A percentile compares a stretch with the other conserved stretches of the same genome.
These are phyloP conservation scores for Lepraria neglecta DNA, from an alignment of 495 filamentous ascomycete genomes.

Conservation along the genomic window DNA sequence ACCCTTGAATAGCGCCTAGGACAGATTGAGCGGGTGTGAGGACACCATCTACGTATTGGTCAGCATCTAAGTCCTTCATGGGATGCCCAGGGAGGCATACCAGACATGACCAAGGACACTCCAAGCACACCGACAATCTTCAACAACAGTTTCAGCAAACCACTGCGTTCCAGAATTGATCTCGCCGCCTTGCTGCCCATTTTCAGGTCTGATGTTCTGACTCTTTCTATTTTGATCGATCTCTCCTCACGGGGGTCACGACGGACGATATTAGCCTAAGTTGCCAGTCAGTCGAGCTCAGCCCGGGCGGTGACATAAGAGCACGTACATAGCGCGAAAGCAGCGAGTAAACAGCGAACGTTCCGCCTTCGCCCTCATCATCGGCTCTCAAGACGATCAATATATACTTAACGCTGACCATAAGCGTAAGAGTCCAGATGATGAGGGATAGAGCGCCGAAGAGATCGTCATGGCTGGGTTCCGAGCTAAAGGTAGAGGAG, in stretches of 20 bases:
- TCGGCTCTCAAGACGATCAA: slow-evolving; percentile 63
- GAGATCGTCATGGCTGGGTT: slow-evolving; percentile 54
- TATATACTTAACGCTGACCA: slow-evolving; percentile 70
- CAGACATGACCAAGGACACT: slow-evolving; percentile 60
- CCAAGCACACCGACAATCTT: slow-evolving; percentile 65
- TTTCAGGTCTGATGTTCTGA: slow-evolving; percentile 49
- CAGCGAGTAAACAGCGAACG: slow-evolving; percentile 66
- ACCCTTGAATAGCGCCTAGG: slow-evolving; percentile 64
- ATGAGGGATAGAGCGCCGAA: slow-evolving; percentile 66
- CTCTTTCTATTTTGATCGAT: slow-evolving; percentile 55
- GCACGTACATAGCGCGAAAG: slow-evolving; percentile 58
- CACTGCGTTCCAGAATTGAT: slow-evolving; percentile 51
- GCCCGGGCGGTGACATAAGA: not conserved
- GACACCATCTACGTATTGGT: slow-evolving; percentile 48
- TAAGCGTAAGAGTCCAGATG: slow-evolving; percentile 66
- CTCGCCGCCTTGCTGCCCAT: slow-evolving; percentile 48
- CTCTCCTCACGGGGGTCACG: slow-evolving; percentile 51
- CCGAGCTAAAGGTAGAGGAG: slow-evolving; percentile 58
- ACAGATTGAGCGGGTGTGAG: slow-evolving; percentile 66
- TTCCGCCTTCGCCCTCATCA: slow-evolving; percentile 73
- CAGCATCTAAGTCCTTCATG: not conserved
- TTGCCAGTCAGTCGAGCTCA: not conserved
- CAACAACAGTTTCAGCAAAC: slow-evolving; percentile 45
- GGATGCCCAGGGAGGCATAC: slow-evolving; percentile 21
- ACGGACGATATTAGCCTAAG: slow-evolving; percentile 49